Evolutionary conservation across 2,329 filamentous ascomycete species (phyloP).

Genomic region (Sphaerulina vaccinii): DNA sequence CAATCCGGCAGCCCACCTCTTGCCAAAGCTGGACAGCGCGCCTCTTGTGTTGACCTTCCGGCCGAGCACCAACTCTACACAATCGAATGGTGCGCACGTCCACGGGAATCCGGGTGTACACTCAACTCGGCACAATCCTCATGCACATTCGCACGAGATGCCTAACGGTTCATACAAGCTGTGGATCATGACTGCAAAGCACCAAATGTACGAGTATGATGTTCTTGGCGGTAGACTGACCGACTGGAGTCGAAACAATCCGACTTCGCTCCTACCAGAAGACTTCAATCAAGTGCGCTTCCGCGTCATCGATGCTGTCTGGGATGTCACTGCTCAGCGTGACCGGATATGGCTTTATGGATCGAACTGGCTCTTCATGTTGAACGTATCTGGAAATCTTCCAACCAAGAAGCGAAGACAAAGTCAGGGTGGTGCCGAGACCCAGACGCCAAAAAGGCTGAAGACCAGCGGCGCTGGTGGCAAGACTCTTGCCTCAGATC

Average conservation of each 20-base stretch:
- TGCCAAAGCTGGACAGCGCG: conserved; percentile 47
- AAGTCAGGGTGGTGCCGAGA: conserved; percentile 24
- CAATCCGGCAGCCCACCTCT: conserved; percentile 60
- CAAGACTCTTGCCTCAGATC: conserved; percentile 42
- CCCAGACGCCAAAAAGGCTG: conserved; percentile 34
- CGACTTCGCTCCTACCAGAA: conserved; percentile 68
- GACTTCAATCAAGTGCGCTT: conserved; percentile 75
- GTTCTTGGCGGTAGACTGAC: conserved; percentile 73
- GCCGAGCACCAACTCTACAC: conserved; percentile 30
- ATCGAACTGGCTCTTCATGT: conserved; percentile 83
- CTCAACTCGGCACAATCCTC: conserved; percentile 51
- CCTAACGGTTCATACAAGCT: conserved; percentile 55
- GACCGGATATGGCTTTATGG: conserved; percentile 85
- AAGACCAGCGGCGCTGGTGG: conserved; percentile 57
- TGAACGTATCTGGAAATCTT: conserved; percentile 76
- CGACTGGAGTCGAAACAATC: conserved; percentile 83
- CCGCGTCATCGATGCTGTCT: conserved; percentile 77
- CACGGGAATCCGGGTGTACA: conserved; percentile 52
- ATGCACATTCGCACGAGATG: conserved; percentile 57
- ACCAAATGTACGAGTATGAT: conserved; percentile 75
- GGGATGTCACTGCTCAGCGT: conserved; percentile 61
- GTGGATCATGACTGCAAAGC: conserved; percentile 61
- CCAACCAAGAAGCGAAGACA: conserved; percentile 30
- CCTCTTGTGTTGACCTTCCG: conserved; percentile 50
- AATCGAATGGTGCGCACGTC: conserved; percentile 27